Evolutionary conservation across 2,329 filamentous ascomycete species (phyloP), one percentile per base, ranked within the genome.

Genomic region (Aspergillus costaricaensis): DNA sequence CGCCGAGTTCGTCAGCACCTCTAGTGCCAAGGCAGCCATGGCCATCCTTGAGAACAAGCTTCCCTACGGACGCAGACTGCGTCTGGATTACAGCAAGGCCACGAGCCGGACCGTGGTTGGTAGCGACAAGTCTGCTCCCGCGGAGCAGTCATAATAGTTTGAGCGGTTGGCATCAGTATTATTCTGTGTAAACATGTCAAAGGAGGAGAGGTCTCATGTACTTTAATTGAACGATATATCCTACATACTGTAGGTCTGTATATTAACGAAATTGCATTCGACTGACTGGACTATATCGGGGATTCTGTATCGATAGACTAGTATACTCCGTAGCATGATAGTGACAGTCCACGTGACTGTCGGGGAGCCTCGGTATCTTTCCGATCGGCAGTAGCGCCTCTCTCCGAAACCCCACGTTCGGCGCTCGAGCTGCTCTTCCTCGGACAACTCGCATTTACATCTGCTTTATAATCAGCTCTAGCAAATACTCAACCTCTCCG

Each of bases 1-100:
- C 73, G 89, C 88, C 52, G 91, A 96, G 72, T 96, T 96, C 75
- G 71, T 84, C 47, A 86, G 90, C 67, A 73, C 88, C 41, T 83
- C 87, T 63, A 86, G 86, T 63, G 91, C 91, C n/a, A 69, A 78
- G 57, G 80, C 79, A 63, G 92, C 85, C 0, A 80, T 80, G 68
- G 83, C 86, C 57, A 66, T 80, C 14, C 79, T 96, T 41, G 65
- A 75, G 55, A 76, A 78, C 21, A 85, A 85, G 75, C 75, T 80
- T 51, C 78, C 93, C n/a, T 88, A 88, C 68, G 88, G 88, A 44
- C 84, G 91, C 58, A 71, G 75, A 56, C 77, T 96, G 65, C 83
- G 83, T 59, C 67, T 93, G 23, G 89, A 92, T 74, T 96, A 79
- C 77, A 83, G 84, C 64, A 17, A 55, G 32, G 58, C 55, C 30